These are phyloP conservation scores for Helianthus annuus DNA, from an alignment of 129 eudicot genomes.

Conservation along the genomic window HanXRQr2.0-SUNRISE NC_035446.2:172243303-172243802, in stretches of 20 bases:
- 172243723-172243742: no score
- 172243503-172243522: neutral
- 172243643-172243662: neutral
- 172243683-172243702: no score
- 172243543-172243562: constrained; percentile 66
- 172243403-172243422: constrained; percentile 9
- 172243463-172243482: neutral
- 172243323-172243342: constrained; percentile 85
- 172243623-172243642: neutral
- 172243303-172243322: constrained; percentile 89
- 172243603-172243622: constrained; percentile 61
- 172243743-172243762: no score
- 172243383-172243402: constrained; percentile 29
- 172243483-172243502: neutral
- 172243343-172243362: constrained; percentile 78
- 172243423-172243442: neutral
- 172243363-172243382: constrained; percentile 93
- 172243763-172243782: no score
- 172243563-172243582: constrained; percentile 88
- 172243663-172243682: neutral
- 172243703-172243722: no score
- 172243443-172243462: neutral
- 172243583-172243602: constrained; percentile 91
- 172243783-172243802: no score
- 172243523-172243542: neutral